Evolutionary conservation across 352 stramenopile genomes (phyloP), one percentile per base, ranked within the genome.

Genomic region (Phytophthora sojae): DNA sequence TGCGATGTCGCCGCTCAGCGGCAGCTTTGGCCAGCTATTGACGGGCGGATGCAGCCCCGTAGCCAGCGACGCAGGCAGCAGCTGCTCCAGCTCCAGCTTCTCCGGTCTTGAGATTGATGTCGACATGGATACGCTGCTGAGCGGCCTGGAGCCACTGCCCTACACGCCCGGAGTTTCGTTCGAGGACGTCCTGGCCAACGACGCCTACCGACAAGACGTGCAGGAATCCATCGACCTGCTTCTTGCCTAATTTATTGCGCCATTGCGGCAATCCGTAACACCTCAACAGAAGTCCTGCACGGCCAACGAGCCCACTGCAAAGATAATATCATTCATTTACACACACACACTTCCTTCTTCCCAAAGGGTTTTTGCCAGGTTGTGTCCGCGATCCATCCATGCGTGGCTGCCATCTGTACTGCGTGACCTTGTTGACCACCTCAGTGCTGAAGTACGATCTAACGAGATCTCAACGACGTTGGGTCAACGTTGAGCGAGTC

Each of bases 181-280:
- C 55, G 71, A 85, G 11, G 61, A 80, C 6, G 64, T 82, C n/a
- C 63, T 88, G 53, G 63, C 68, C 1, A 69, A 85, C 42, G 77
- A 91, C 53, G 69, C 61, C 47, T 88, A 88, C 69, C 76, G 71
- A 69, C 78, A 85, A 81, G 81, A 88, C 70, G 77, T 89, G 60
- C 64, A 83, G 52, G 79, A 89, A 37, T 82, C 79, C 6, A 67
- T 89, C 30, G 64, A 87, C 44, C 58, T 89, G 59, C 68, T 89
- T 62, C 79, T 87, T 71, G 55, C 71, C 47, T 85, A 85, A 85
- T 75, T 81, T 77, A 76, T 80, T 75, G 60, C 50, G 66, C 71
- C 61, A 65, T 14, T 50, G 49, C 39, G 58, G 49, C 66, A 73
- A 62, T 57, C 70, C 45, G 59, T 73, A 68, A 65, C 32, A 61